A percentile compares a stretch with the other conserved stretches of the same genome.
Conservation (phyloP, 2,329 filamentous ascomycete genomes). For the Amauroascus verrucosus region DNA sequence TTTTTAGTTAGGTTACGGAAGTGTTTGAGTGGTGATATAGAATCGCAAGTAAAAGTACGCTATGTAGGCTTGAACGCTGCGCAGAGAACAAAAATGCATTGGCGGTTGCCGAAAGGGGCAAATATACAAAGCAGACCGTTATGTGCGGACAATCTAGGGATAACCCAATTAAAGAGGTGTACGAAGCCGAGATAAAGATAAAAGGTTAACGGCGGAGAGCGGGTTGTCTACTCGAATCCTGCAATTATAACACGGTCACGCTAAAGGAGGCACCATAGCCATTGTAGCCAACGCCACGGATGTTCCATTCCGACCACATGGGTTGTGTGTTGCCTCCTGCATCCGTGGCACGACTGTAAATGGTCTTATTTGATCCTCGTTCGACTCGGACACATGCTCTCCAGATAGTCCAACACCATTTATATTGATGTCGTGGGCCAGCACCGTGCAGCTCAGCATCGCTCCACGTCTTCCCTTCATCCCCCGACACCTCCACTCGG, state of each 20-base stretch:
- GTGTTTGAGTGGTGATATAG: neutral
- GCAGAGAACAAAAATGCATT: neutral
- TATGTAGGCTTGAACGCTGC: neutral
- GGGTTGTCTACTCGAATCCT: neutral
- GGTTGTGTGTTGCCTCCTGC: constrained; percentile 43
- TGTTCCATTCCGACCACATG: constrained; percentile 44
- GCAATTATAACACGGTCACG: constrained; percentile 33
- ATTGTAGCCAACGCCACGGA: constrained; percentile 51
- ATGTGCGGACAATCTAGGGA: neutral
- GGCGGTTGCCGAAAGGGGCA: neutral
- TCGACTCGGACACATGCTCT: constrained; percentile 32
- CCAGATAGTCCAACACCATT: constrained; percentile 52
- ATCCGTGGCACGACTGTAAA: constrained; percentile 49
- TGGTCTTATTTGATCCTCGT: constrained; percentile 33
- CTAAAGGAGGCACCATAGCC: constrained; percentile 47
- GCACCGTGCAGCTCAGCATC: constrained; percentile 34
- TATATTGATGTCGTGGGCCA: constrained; percentile 20
- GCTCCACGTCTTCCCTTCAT: constrained; percentile 43
- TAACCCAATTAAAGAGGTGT: neutral
- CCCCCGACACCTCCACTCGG: constrained; percentile 44
- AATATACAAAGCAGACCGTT: neutral
- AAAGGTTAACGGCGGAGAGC: neutral
- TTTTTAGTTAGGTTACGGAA: neutral
- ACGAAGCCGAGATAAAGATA: neutral
- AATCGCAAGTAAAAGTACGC: neutral